Evolutionary conservation across 805 yeast species (phyloP).

Genomic region (Wickerhamiella kurtzmanii): DNA sequence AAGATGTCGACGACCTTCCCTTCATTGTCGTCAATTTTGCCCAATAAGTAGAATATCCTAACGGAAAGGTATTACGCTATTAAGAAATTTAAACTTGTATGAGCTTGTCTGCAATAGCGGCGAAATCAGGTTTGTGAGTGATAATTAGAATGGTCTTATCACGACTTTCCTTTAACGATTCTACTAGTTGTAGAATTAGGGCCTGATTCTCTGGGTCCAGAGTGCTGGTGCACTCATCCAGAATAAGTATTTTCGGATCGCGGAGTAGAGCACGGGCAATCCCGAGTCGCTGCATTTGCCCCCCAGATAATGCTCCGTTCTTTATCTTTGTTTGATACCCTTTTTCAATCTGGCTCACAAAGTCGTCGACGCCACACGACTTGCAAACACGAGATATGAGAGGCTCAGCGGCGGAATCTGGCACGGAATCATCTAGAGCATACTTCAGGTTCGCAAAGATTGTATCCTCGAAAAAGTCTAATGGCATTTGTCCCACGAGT

Average conservation of each 20-base stretch:
- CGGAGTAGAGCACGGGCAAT: slow-evolving; percentile 70
- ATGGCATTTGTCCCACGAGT: slow-evolving; percentile 64
- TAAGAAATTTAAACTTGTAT: slow-evolving; percentile 19
- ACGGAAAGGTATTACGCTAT: too few species aligned
- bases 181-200: slow-evolving; percentile 38
- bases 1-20: slow-evolving; percentile 70
- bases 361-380: slow-evolving; percentile 41
- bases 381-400: slow-evolving; percentile 24
- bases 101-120: slow-evolving; percentile 41
- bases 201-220: slow-evolving; percentile 53
- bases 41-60: too few species aligned
- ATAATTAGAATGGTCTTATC: slow-evolving; percentile 45
- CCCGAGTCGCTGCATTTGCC: slow-evolving; percentile 77
- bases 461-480: slow-evolving; percentile 53
- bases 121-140: slow-evolving; percentile 62
- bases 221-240: slow-evolving; percentile 88
- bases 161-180: slow-evolving; percentile 22
- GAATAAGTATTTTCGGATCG: slow-evolving; percentile 45
- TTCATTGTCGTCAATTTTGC: slow-evolving; percentile 1
- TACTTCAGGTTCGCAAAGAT: slow-evolving; percentile 48
- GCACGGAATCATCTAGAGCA: slow-evolving; percentile 5
- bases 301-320: slow-evolving; percentile 56
- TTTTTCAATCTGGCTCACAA: slow-evolving; percentile 35
- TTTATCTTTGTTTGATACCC: slow-evolving; percentile 49
- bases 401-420: not conserved